Evolutionary conservation across 73 alveolate genomes (phyloP), one percentile per base, ranked within the genome.

Genomic region (Paramecium bursaria): DNA sequence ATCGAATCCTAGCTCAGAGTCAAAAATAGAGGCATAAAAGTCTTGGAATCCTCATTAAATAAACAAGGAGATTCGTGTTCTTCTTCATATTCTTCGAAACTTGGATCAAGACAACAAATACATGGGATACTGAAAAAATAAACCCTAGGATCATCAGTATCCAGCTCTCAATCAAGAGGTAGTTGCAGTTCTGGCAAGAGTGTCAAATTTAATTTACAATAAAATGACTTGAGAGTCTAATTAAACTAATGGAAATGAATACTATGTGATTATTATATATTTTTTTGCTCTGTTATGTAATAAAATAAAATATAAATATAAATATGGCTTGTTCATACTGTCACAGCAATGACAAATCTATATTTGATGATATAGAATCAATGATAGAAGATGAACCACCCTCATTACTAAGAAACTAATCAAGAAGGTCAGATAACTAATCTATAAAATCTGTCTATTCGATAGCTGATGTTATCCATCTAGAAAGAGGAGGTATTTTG

Each of bases 401-500:
- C 21, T 67, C 82, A 0, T 17, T 67, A 15, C 60, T 67, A 0
- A 39, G 49, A 39, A 11, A 39, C 14, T 7, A 39, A 5, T 39
- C 49, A 11, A 67, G 44, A 35, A 1, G 7, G 0, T 67, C 33
- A 0, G 35, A 67, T 11, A 39, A 67, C 33, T 42, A 67, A 67
- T 67, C 82, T 25, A 44, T 39, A 53, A 13, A 67, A 67, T 67
- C 50, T 33, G 6, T 67, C 55, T 1, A 30, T 25, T 15, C 60
- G 60, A 5, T 7, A 39, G 11, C 14, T 31, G 82, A 67, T n/a
- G 14, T 79, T 9, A 30, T 79, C 39, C 21, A 50, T 14, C 33
- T 79, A 11, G 73, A 61, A 17, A 79, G 89, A 79, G 89, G 89
- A 52, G 89, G 89, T 31, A 53, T 53, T n/a, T n/a, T n/a, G n/a